Conservation (phyloP, 2,329 filamentous ascomycete species). For the Cladobotryum protrusum region DNA sequence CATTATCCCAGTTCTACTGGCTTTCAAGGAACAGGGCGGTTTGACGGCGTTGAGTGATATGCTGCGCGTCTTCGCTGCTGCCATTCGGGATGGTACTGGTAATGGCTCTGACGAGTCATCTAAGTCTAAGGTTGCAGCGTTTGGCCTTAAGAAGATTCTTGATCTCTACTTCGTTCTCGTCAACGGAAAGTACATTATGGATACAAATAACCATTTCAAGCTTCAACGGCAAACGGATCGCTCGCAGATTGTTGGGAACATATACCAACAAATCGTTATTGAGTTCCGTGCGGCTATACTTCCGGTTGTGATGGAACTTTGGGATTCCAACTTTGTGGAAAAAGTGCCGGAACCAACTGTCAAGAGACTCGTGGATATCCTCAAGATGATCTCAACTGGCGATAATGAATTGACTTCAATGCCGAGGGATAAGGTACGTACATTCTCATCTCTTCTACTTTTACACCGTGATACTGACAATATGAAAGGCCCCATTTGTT, state of each 20-base stretch:
- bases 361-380: conserved; percentile 73
- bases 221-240: conserved; percentile 39
- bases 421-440: conserved; percentile 51
- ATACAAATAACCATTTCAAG: conserved; percentile 57
- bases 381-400: conserved; percentile 70
- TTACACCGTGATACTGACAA: conserved; percentile 3
- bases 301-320: conserved; percentile 69
- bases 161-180: conserved; percentile 72
- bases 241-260: conserved; percentile 32
- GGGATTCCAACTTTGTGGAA: conserved; percentile 79
- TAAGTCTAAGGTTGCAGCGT: conserved; percentile 43
- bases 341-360: conserved; percentile 71
- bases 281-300: conserved; percentile 78
- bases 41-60: conserved; percentile 68
- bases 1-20: conserved; percentile 71
- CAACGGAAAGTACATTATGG: conserved; percentile 71
- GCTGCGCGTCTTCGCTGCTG: conserved; percentile 55
- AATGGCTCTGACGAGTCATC: conserved; percentile 43
- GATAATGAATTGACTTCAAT: conserved; percentile 66
- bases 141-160: conserved; percentile 74
- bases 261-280: conserved; percentile 70
- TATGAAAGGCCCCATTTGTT: conserved; percentile 21
- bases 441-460: conserved; percentile 27
- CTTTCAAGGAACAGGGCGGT: conserved; percentile 78
- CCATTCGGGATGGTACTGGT: conserved; percentile 23